Evolutionary conservation across 768 basidiomycete genomes (phyloP).

Genomic region (Suillus alpinus): DNA sequence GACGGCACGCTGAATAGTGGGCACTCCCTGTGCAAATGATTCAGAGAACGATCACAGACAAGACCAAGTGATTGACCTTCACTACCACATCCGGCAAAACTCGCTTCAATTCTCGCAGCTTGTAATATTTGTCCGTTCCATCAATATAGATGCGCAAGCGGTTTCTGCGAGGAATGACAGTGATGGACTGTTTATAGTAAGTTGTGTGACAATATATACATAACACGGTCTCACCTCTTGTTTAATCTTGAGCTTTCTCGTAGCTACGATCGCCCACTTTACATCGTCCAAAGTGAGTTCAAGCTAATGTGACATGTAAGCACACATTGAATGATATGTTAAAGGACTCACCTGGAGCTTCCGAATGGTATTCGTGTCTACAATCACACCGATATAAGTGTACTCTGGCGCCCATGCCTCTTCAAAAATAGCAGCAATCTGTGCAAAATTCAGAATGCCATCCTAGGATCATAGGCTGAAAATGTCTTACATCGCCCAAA

Average conservation of each 20-base stretch:
- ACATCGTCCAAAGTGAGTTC: conserved; percentile 92
- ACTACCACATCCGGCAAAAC: conserved; percentile 84
- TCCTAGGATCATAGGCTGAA: neutral
- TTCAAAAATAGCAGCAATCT: conserved; percentile 91
- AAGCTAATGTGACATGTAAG: conserved; percentile 47
- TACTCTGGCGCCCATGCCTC: conserved; percentile 95
- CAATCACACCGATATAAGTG: conserved; percentile 89
- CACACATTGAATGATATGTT: neutral
- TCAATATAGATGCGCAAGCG: conserved; percentile 81
- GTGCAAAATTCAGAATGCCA: neutral
- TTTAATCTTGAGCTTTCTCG: conserved; percentile 91
- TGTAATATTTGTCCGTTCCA: conserved; percentile 74
- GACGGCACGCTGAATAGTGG: conserved; percentile 86
- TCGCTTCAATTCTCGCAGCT: conserved; percentile 83
- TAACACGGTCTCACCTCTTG: conserved; percentile 53
- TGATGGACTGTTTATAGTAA: conserved; percentile 54
- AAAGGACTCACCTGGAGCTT: conserved; percentile 70
- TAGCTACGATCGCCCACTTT: conserved; percentile 83
- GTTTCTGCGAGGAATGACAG: conserved; percentile 68
- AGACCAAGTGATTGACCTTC: conserved; percentile 51
- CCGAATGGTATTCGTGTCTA: conserved; percentile 84
- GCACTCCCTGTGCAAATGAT: conserved; percentile 60
- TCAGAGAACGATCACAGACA: neutral
- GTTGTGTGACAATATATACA: neutral
- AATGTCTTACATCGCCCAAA: conserved; percentile 75